Evolutionary conservation across 371 early-diverging fungal genomes (phyloP).

Genomic region (Rhizopus delemar): DNA sequence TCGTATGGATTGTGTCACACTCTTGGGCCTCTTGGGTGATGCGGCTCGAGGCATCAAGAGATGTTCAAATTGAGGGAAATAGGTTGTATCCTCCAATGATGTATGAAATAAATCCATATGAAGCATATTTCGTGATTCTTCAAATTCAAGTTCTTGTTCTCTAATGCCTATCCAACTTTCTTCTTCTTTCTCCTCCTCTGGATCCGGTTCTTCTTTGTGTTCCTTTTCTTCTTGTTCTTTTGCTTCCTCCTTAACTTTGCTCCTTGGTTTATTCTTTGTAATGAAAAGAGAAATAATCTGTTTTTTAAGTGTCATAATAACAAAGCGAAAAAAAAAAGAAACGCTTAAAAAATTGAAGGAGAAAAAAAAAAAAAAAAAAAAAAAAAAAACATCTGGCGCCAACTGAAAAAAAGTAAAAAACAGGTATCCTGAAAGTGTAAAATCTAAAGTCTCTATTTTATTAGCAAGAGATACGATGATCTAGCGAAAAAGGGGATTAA

Average conservation of each 20-base stretch:
- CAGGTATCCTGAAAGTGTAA: neutral
- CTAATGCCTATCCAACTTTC: neutral
- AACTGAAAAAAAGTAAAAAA: neutral
- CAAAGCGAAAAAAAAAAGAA: neutral
- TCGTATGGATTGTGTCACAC: neutral
- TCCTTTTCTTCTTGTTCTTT: slow-evolving; percentile 1
- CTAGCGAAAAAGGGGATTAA: too few relatives aligned
- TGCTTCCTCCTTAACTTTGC: slow-evolving; percentile 9
- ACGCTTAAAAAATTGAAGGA: neutral
- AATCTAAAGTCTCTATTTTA: too few relatives aligned
- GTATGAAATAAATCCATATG: neutral
- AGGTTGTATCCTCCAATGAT: neutral
- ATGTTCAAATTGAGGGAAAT: slow-evolving; percentile 2
- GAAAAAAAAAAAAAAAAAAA: slow-evolving; percentile 1
- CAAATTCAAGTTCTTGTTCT: slow-evolving; percentile 2
- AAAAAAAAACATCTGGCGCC: neutral
- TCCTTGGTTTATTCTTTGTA: slow-evolving; percentile 4
- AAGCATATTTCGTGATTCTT: neutral
- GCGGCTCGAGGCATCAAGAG: neutral
- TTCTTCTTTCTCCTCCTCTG: slow-evolving; percentile 6
- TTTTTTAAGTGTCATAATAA: neutral
- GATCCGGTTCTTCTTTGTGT: neutral
- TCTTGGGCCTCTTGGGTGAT: neutral
- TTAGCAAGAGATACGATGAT: too few relatives aligned
- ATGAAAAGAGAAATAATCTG: neutral